phyloP scores from a whole-genome alignment of 2,329 filamentous ascomycete species.

The Xylaria sp. region DNA sequence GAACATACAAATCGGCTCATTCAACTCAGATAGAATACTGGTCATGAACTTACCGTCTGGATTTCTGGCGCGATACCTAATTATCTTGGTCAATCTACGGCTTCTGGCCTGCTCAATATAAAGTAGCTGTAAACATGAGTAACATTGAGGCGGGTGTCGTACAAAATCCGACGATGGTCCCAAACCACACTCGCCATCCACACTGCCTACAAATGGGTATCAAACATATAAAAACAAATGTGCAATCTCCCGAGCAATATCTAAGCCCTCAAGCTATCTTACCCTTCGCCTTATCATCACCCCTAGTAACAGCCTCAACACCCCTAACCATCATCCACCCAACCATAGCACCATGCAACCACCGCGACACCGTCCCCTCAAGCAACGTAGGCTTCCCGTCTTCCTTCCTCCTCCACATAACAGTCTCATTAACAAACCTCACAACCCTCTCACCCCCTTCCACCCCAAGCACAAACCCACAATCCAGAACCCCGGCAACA shows the following conservation, averaged over 20 bases:
- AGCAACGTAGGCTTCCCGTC: slow-evolving; percentile 40
- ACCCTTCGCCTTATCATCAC: neutral
- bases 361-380: slow-evolving; percentile 40
- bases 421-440: slow-evolving; percentile 54
- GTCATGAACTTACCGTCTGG: neutral
- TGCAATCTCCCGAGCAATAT: neutral
- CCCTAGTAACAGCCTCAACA: slow-evolving; percentile 38
- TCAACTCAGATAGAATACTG: neutral
- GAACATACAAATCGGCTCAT: neutral
- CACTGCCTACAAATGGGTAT: slow-evolving; percentile 6
- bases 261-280: neutral
- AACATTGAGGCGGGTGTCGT: slow-evolving; percentile 1
- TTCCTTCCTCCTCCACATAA: slow-evolving; percentile 51
- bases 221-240: slow-evolving; percentile 1
- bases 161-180: neutral
- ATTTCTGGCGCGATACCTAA: too few relatives aligned
- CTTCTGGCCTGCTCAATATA: too few relatives aligned
- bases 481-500: slow-evolving; percentile 38
- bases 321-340: slow-evolving; percentile 45
- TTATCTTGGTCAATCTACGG: too few relatives aligned
- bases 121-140: neutral
- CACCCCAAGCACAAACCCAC: slow-evolving; percentile 51
- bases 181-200: neutral
- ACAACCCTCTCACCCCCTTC: slow-evolving; percentile 49
- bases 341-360: slow-evolving; percentile 44